These are phyloP conservation scores for Rubia balearica DNA, from an alignment of 305 asterid genomes.

Conservation along the genomic window DNA sequence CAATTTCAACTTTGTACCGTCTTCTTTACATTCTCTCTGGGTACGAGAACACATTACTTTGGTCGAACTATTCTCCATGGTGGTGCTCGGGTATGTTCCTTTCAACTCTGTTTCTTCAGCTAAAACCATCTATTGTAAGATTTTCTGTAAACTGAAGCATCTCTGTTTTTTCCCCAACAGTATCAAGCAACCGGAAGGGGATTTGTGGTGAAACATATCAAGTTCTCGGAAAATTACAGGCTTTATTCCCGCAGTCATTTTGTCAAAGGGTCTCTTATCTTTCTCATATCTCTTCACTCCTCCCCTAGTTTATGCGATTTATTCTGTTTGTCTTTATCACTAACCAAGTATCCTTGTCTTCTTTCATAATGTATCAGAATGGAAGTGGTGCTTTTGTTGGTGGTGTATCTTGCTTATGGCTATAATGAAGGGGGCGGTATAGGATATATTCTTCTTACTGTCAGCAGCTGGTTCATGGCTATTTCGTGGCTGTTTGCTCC, in stretches of 20 bases:
- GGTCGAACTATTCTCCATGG: slow-evolving; percentile 99
- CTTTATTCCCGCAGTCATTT: slow-evolving; percentile 97
- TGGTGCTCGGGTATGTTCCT: slow-evolving; percentile 75
- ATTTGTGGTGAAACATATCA: slow-evolving; percentile 93
- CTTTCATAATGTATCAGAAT: slow-evolving; percentile 39
- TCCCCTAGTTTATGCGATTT: neutral
- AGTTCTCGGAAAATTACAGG: slow-evolving; percentile 93
- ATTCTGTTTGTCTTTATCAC: neutral
- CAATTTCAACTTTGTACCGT: slow-evolving; percentile 97
- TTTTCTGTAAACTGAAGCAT: slow-evolving; percentile 19
- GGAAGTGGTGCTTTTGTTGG: slow-evolving; percentile 94
- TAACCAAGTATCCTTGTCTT: slow-evolving; percentile 11
- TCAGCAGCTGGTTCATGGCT: slow-evolving; percentile 98
- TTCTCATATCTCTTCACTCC: slow-evolving; percentile 16
- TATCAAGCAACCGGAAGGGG: slow-evolving; percentile 99
- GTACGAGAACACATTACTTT: slow-evolving; percentile 94
- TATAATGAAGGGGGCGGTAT: slow-evolving; percentile 63
- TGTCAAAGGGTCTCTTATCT: slow-evolving; percentile 75
- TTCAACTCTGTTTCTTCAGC: slow-evolving; percentile 17
- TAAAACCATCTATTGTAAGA: neutral
- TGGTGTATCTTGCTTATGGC: slow-evolving; percentile 80
- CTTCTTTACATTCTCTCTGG: slow-evolving; percentile 91
- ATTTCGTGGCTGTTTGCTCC: slow-evolving; percentile 98
- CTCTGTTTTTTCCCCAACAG: slow-evolving; percentile 60
- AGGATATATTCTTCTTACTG: slow-evolving; percentile 66